These are phyloP conservation scores for Hypholoma fasciculare DNA, from an alignment of 768 basidiomycete species.

Conservation along the genomic window DNA sequence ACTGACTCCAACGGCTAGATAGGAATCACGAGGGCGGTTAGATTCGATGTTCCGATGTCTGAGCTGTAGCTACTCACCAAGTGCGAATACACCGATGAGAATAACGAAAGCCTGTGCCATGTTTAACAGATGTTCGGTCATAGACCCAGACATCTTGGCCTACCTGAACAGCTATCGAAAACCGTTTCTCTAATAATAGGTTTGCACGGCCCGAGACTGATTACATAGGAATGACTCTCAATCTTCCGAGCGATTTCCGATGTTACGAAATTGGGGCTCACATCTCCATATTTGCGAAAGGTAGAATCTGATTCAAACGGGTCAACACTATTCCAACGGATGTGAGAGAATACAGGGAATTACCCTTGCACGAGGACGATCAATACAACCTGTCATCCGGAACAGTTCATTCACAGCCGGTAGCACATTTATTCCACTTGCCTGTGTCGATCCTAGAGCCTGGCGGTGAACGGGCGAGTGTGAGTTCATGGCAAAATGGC, in stretches of 20 bases:
- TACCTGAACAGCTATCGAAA: constrained; percentile 5
- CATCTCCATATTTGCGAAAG: constrained; percentile 32
- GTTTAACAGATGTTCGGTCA: not conserved
- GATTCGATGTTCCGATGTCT: not conserved
- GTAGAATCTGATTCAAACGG: constrained; percentile 21
- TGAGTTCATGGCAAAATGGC: not conserved
- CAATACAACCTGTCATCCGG: constrained; percentile 19
- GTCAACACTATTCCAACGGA: not conserved
- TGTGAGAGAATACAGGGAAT: constrained; percentile 1
- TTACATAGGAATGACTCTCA: not conserved
- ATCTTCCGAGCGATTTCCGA: not conserved
- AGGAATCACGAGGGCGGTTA: not conserved
- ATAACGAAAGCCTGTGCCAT: constrained; percentile 19
- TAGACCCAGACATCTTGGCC: not conserved
- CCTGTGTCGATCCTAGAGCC: constrained; percentile 24
- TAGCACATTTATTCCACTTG: not conserved
- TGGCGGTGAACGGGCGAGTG: not conserved
- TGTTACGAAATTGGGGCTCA: constrained; percentile 8
- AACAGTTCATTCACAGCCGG: not conserved
- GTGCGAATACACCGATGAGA: constrained; percentile 18
- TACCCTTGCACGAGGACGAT: constrained; percentile 31
- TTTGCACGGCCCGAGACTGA: constrained; percentile 5
- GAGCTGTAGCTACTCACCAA: constrained; percentile 13
- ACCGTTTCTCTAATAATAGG: constrained; percentile 6
- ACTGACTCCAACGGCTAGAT: constrained; percentile 20